Conservation (phyloP, 768 basidiomycete species). For the Termitomyces bulborhizus region DNA sequence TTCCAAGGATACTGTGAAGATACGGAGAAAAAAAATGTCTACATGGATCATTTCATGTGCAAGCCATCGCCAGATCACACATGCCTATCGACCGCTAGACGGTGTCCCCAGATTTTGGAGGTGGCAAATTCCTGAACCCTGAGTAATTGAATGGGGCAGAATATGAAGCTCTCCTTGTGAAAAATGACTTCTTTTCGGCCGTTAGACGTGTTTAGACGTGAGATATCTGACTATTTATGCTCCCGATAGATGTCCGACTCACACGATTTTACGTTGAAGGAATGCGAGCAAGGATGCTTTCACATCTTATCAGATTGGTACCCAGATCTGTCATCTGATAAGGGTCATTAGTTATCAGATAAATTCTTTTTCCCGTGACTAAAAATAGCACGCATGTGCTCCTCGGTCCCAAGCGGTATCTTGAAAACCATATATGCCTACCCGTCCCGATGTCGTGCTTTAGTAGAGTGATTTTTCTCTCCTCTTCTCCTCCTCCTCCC, state of each 20-base stretch:
- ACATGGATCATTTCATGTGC: background rate
- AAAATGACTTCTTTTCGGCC: background rate
- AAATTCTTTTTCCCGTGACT: background rate
- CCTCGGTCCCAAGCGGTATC: background rate
- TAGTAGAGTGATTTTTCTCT: background rate
- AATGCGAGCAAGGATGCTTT: background rate
- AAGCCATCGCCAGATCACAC: background rate
- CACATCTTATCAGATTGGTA: constrained; percentile 29
- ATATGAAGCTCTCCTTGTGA: background rate
- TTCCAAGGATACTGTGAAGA: too few relatives aligned
- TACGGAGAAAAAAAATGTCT: background rate
- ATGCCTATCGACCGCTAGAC: background rate
- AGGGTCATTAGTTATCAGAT: constrained; percentile 19
- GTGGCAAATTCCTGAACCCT: background rate
- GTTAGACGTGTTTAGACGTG: background rate
- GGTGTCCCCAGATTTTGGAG: background rate
- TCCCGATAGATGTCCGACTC: background rate
- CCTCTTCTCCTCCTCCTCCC: constrained; percentile 8
- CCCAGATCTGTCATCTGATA: constrained; percentile 20
- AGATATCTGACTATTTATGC: background rate
- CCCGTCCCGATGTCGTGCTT: background rate
- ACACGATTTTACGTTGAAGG: background rate
- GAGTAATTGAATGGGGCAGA: background rate
- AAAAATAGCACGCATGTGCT: background rate
- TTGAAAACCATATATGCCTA: constrained; percentile 4